phyloP scores from a whole-genome alignment of 2,329 filamentous ascomycete species.

The Dactylonectria estremocensis region DNA sequence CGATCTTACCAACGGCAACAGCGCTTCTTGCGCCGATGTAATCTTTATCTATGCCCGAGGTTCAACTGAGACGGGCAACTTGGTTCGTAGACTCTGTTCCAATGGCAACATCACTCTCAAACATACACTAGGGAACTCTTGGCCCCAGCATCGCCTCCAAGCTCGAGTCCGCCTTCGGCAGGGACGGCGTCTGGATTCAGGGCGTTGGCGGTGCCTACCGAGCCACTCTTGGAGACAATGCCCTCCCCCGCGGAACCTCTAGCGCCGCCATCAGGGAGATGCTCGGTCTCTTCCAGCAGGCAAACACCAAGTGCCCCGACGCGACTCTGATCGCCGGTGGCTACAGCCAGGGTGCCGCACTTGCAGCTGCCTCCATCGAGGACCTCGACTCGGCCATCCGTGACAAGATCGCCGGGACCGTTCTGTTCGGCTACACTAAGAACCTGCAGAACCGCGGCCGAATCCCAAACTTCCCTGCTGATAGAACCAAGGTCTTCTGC shows the following conservation, averaged over 20 bases:
- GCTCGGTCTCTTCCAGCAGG: constrained; percentile 56
- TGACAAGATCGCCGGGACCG: constrained; percentile 53
- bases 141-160: constrained; percentile 47
- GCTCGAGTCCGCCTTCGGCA: constrained; percentile 45
- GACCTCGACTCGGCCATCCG: constrained; percentile 47
- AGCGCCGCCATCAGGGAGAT: constrained; percentile 56
- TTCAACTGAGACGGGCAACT: constrained; percentile 55
- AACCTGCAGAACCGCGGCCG: constrained; percentile 56
- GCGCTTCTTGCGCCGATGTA: constrained; percentile 51
- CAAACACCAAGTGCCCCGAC: constrained; percentile 58
- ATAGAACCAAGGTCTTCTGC: constrained; percentile 55
- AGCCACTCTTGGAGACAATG: constrained; percentile 53
- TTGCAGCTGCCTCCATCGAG: constrained; percentile 56
- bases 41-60: constrained; percentile 57
- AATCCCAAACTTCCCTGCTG: constrained; percentile 54
- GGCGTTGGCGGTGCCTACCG: constrained; percentile 58
- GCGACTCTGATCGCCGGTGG: constrained; percentile 59
- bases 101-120: background rate
- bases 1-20: constrained; percentile 46
- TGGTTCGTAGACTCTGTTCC: constrained; percentile 42
- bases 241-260: constrained; percentile 53
- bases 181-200: constrained; percentile 55
- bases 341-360: constrained; percentile 58
- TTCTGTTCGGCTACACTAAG: constrained; percentile 58
- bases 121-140: constrained; percentile 33